These are phyloP conservation scores for Lecanicillium sp. DNA, from an alignment of 2,329 filamentous ascomycete genomes.

Conservation along the genomic window DNA sequence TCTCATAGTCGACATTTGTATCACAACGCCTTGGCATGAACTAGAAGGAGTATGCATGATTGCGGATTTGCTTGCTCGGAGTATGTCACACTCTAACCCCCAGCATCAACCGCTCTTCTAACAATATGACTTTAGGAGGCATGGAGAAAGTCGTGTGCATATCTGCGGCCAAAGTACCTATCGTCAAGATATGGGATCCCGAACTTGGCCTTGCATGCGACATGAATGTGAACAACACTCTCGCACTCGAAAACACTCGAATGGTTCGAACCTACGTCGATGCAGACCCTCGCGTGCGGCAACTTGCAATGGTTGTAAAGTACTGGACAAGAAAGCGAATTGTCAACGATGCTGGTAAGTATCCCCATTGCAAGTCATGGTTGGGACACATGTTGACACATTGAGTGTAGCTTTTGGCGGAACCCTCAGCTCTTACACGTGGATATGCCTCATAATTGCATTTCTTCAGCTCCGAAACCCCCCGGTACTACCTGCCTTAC, in stretches of 20 bases:
- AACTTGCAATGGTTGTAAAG: conserved; percentile 93
- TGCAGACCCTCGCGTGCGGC: conserved; percentile 82
- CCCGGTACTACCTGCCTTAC: conserved; percentile 77
- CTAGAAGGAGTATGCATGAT: conserved; percentile 86
- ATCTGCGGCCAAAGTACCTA: conserved; percentile 89
- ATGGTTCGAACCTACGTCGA: conserved; percentile 98
- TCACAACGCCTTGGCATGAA: conserved; percentile 82
- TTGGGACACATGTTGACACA: conserved; percentile 1
- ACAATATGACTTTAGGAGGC: conserved; percentile 53
- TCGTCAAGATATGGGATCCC: conserved; percentile 98
- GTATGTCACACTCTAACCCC: conserved; percentile 45
- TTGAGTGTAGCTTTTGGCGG: conserved; percentile 67
- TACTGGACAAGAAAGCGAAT: conserved; percentile 92
- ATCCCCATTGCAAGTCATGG: neutral
- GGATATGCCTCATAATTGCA: conserved; percentile 97
- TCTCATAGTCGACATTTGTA: conserved; percentile 92
- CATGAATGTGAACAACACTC: conserved; percentile 97
- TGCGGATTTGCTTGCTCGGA: conserved; percentile 73
- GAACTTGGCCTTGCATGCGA: conserved; percentile 84
- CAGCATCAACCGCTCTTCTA: conserved; percentile 17
- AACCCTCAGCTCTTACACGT: conserved; percentile 95
- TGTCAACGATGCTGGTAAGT: conserved; percentile 90
- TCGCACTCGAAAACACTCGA: conserved; percentile 89
- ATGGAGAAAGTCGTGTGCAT: conserved; percentile 97
- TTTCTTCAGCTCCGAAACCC: conserved; percentile 85